Evolutionary conservation across 192 early-diverging fungal genomes (phyloP), one percentile per base, ranked within the genome.

Genomic region (Coemansia umbellata): DNA sequence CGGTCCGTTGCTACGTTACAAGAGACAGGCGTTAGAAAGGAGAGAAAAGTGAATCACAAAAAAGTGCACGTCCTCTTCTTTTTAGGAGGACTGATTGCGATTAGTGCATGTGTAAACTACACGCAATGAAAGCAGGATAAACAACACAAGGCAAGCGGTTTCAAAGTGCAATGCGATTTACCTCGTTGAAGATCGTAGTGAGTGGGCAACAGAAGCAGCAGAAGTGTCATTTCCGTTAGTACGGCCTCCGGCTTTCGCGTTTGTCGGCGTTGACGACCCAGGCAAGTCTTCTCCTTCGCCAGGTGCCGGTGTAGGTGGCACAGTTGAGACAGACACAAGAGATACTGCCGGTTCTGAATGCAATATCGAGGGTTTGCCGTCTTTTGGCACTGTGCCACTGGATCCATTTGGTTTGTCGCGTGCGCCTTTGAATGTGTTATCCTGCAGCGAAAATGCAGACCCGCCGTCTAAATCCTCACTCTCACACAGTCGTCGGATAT

Each of bases 401-500:
- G 42, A 44, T 44, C 27, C 52, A 14, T 43, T 47, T 19, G 43
- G 41, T 7, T 32, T 18, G 23, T 47, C 40, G 9, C 28, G 53
- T 31, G 28, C 28, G 3, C 31, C 11, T 15, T 50, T 33, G 37
- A 19, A 35, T 42, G 14, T n/a, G 42, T 33, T 31, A 17, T 19
- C 22, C 33, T 23, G 26, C 37, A n/a, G 31, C 14, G 28, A 33
- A 4, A 27, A 24, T 21, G 50, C 32, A 11, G 36, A 37, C 36
- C 31, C 44, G 10, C 39, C 53, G 9, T 55, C 40, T 11, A 50
- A 31, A 15, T 66, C 60, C 2, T 55, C 51, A 32, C 59, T 64
- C 31, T 74, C 63, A 26, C 71, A 74, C 8, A 74, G 60, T 23
- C 37, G 37, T 31, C 71, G 58, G 42, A 74, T 55, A 24, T 74